Evolutionary conservation across 495 filamentous ascomycete genomes (phyloP).

Genomic region (Neurospora tetraspora): DNA sequence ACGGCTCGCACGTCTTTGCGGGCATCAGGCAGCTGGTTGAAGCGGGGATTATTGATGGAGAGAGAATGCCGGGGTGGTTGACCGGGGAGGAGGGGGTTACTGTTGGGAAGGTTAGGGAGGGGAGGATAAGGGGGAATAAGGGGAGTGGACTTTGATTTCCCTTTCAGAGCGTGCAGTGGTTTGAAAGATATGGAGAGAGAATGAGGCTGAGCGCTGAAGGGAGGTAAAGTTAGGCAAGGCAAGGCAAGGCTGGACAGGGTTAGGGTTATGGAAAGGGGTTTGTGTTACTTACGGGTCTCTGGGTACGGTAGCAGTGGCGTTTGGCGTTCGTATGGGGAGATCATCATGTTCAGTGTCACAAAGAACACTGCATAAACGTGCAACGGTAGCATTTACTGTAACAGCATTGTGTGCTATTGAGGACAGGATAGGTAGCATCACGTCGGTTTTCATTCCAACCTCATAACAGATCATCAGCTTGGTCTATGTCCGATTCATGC

Average conservation of each 20-base stretch:
- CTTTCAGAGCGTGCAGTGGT: too few species aligned
- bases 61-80: constrained; percentile 82
- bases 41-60: constrained; percentile 58
- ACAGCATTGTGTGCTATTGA: too few species aligned
- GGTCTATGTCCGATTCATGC: too few species aligned
- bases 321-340: neutral
- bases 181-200: too few species aligned
- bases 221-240: neutral
- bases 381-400: too few species aligned
- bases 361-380: too few species aligned
- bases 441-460: too few species aligned
- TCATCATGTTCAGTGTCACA: neutral
- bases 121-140: constrained; percentile 44
- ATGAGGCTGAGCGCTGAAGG: too few species aligned
- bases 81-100: constrained; percentile 78
- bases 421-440: too few species aligned
- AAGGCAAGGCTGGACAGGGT: neutral
- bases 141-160: constrained; percentile 28
- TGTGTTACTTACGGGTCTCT: neutral
- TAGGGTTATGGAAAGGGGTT: neutral
- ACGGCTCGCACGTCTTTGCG: constrained; percentile 70
- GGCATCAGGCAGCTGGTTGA: constrained; percentile 70
- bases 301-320: neutral
- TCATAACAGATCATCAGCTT: too few species aligned
- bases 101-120: constrained; percentile 52